Conservation (phyloP, 768 basidiomycete genomes). For the Hortiboletus flavorubellus region DNA sequence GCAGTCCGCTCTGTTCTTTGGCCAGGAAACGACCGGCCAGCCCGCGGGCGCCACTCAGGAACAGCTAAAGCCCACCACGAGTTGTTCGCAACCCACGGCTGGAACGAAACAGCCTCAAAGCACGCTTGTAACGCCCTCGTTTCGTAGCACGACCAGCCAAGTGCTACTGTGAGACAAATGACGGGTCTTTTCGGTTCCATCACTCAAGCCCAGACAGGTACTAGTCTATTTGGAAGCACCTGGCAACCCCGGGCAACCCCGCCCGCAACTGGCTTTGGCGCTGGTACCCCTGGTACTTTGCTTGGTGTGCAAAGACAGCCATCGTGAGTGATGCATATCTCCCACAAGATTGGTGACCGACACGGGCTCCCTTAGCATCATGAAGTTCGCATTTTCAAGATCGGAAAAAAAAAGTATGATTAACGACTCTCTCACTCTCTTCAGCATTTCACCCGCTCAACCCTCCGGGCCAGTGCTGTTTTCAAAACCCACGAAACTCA, state of each 20-base stretch:
- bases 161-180: constrained; percentile 7
- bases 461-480: constrained; percentile 29
- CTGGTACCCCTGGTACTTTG: constrained; percentile 7
- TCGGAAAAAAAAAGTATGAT: not conserved
- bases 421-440: not conserved
- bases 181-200: constrained; percentile 15
- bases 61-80: constrained; percentile 19
- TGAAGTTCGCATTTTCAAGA: constrained; percentile 22
- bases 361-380: constrained; percentile 8
- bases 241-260: not conserved
- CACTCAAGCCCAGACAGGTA: constrained; percentile 11
- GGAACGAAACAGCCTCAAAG: constrained; percentile 29
- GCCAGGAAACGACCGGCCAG: constrained; percentile 28
- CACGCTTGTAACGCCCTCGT: constrained; percentile 32
- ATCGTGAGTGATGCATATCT: constrained; percentile 21
- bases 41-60: constrained; percentile 18
- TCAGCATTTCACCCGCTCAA: constrained; percentile 31
- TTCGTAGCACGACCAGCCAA: constrained; percentile 16
- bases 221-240: constrained; percentile 23
- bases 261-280: constrained; percentile 4
- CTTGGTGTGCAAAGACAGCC: constrained; percentile 31
- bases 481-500: constrained; percentile 67
- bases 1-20: constrained; percentile 27
- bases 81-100: constrained; percentile 33
- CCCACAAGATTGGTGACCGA: no score